Base-by-base conservation (phyloP, 2,329 filamentous ascomycete species). In the Aspergillaceae sp. region DNA sequence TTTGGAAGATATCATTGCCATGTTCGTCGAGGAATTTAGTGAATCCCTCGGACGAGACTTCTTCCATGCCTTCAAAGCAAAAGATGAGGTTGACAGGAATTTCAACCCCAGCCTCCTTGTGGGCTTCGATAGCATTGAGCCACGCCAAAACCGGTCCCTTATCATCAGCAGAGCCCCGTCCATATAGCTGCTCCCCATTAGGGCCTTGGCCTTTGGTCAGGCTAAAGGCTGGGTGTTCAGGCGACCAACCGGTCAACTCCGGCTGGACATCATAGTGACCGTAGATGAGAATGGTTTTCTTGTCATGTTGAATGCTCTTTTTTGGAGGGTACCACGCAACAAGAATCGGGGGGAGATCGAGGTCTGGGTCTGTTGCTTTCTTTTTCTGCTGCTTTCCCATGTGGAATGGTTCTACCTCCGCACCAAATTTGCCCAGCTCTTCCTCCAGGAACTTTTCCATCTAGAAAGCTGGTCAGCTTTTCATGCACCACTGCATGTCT, bases 51-150 rank as follows among this genome's bases (percentile, higher is more conserved):
- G 86, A 91, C 33, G 87, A 88, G 65, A 89, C 90, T 73, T 94
- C 88, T 72, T 94, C 88, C 88, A 94, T 94, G 40, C 88, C 88
- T 76, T 94, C 88, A 58, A 94, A 94, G 75, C 87, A 94, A 86
- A 94, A 92, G 53, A 94, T 77, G 52, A 94, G 76, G 72, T 94
- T 94, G 61, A 94, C 87, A 3, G 47, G 43, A 29, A 48, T 7
- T 6, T 48, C 43, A n/a, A 45, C 19, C 5, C 19, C 29, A 3
- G 47, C 43, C 30, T 43, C 30, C 29, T 48, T 29, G 29, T 45
- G 32, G n/a, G 47, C 47, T n/a, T 48, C 40, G 9, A 48, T 10
- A 6, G 34, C 43, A 42, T 43, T 45, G 8, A 48, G 33, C 47
- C 47, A 48, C 3, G 7, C 43, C 7, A 45, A 4, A 4, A 48